phyloP scores from a whole-genome alignment of 1,139 yeast species.

The Zygosaccharomyces pseudobailii region DNA sequence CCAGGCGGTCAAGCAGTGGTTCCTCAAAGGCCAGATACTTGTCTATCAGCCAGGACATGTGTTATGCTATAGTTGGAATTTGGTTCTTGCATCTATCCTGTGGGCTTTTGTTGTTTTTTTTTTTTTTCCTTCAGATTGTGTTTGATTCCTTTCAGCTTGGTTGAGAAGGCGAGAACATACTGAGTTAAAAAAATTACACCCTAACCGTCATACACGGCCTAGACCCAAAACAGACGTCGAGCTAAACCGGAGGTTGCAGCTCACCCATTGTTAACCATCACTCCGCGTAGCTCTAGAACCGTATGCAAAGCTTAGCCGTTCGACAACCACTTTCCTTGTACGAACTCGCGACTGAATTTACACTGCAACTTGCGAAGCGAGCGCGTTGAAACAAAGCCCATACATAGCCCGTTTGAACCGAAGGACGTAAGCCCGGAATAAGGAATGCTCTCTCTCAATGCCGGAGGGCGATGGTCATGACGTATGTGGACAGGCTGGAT shows the following conservation, averaged over 20 bases:
- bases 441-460: neutral
- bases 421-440: neutral
- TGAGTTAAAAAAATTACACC: neutral
- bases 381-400: neutral
- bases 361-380: neutral
- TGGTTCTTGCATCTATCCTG: neutral
- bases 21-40: constrained; percentile 23
- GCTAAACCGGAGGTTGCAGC: no score
- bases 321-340: neutral
- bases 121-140: neutral
- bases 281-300: neutral
- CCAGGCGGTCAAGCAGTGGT: constrained; percentile 16
- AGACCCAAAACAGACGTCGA: no score
- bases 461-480: neutral
- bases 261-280: neutral
- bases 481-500: neutral
- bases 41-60: constrained; percentile 2
- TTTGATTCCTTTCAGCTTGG: neutral
- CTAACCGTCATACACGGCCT: no score
- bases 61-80: neutral
- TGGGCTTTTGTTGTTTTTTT: neutral
- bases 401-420: neutral
- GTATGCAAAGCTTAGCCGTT: neutral
- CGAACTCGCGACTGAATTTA: neutral
- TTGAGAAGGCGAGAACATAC: constrained; percentile 4